A percentile compares a stretch with the other conserved stretches of the same genome.
Evolutionary conservation across 1,284 basidiomycete genomes (phyloP).

Genomic region (Cryptococcus wingfieldii): DNA sequence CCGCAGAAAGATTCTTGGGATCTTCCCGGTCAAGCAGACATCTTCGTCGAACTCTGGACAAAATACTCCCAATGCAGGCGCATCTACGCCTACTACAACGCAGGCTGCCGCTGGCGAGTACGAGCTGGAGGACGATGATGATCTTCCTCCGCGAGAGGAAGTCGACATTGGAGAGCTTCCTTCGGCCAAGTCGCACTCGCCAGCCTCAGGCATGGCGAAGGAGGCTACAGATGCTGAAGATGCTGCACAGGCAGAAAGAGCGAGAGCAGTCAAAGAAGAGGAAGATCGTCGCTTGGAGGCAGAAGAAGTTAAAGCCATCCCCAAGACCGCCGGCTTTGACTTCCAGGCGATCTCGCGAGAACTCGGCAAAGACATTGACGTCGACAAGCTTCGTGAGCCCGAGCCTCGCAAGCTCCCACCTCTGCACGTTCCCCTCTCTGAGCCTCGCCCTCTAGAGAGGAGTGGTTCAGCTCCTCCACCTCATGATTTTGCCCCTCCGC

Average conservation of each 20-base stretch:
- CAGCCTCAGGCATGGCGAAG: not conserved
- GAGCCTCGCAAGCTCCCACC: constrained; percentile 1
- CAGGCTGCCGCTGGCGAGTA: constrained; percentile 13
- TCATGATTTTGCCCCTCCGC: not conserved
- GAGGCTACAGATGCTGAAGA: not conserved
- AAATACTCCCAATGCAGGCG: constrained; percentile 19
- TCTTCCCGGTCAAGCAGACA: constrained; percentile 41
- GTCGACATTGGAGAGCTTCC: constrained; percentile 20
- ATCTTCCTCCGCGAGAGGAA: constrained; percentile 41
- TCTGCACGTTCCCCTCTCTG: not conserved
- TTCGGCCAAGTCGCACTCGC: not conserved
- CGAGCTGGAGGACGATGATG: constrained; percentile 40
- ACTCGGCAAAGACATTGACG: constrained; percentile 49
- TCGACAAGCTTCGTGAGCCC: constrained; percentile 29
- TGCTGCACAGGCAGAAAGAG: no score
- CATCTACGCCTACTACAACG: not conserved
- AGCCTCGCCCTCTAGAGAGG: constrained; percentile 16
- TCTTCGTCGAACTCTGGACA: constrained; percentile 19
- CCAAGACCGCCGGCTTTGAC: constrained; percentile 49
- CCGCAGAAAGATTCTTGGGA: constrained; percentile 47
- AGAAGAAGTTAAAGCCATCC: constrained; percentile 29
- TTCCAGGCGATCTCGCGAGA: constrained; percentile 47
- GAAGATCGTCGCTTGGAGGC: constrained; percentile 24
- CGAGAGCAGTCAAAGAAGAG: constrained; percentile 4
- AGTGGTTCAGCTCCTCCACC: constrained; percentile 27